Base-by-base conservation (phyloP, 139 green algal genomes). In the Axilococcus clingmanii region DNA sequence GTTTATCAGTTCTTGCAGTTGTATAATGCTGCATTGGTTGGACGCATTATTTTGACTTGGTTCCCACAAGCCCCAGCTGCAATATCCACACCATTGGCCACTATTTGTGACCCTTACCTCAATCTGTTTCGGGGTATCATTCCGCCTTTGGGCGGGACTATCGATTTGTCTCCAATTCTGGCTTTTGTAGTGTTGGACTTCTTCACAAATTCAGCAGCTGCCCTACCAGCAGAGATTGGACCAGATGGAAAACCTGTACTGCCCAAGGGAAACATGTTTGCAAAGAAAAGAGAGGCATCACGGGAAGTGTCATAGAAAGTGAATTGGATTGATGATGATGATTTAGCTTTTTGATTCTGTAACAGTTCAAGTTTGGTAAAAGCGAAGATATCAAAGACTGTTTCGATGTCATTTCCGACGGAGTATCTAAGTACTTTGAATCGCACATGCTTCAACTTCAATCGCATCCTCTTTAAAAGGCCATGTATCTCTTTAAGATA, bases 81-180 rank as follows among this genome's bases (percentile, higher is more conserved):
- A 37, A 83, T 98, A 28, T 72, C 72, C 14, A 48, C 41, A 31
- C 89, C 89, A 2, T 68, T 59, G 5, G 55, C 67, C n/a, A 65
- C 56, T 4, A 55, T 72, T 41, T 63, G 64, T 22, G 52, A 72
- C n/a, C 60, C 65, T 27, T 69, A 66, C 71, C 72, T 99, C 4
- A 94, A 94, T 73, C 71, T 98, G n/a, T 99, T 99, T 79, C 59
- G 91, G 9, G 91, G 91, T 28, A 79, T 98, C 44, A 95, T 98
- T 42, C 91, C 91, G 0, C 91, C 91, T 1, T 47, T 98, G 2
- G 93, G 89, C 3, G 85, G 83, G 24, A 87, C 76, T 0, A 68
- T 98, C 28, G 92, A 98, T 71, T 72, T 98, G 33, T 93, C 78
- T 17, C 91, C 91, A 40, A 95, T 99, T 64, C 76, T 98, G 55